Evolutionary conservation across 306 rosid genomes (phyloP).

Genomic region (Dicorynia guianensis): DNA sequence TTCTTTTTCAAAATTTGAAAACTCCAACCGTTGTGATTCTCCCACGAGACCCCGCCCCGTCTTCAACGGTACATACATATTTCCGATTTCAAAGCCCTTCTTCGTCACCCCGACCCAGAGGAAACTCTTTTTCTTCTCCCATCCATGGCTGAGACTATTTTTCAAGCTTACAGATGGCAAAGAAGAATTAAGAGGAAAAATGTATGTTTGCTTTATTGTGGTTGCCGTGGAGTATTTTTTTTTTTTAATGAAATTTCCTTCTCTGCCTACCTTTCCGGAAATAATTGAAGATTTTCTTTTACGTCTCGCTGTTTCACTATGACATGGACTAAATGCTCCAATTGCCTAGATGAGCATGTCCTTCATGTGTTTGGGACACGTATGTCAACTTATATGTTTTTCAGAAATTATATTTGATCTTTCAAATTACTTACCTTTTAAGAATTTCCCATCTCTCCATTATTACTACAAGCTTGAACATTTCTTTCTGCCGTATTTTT

Average conservation of each 20-base stretch:
- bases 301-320: not conserved
- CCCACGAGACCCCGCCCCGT: too few relatives aligned
- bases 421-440: not conserved
- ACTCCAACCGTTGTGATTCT: too few relatives aligned
- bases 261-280: conserved; percentile 36
- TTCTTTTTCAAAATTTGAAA: too few relatives aligned
- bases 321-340: not conserved
- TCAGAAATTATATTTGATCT: not conserved
- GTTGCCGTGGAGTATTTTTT: conserved; percentile 32
- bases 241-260: conserved; percentile 17
- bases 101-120: too few relatives aligned
- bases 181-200: too few relatives aligned
- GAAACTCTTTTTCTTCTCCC: too few relatives aligned
- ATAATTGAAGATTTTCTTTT: not conserved
- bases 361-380: not conserved
- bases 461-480: not conserved
- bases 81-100: too few relatives aligned
- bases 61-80: too few relatives aligned
- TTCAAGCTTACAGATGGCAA: too few relatives aligned
- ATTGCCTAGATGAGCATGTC: not conserved
- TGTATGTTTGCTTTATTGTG: conserved; percentile 43
- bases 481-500: not conserved
- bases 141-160: too few relatives aligned
- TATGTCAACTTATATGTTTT: too few relatives aligned
- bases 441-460: not conserved